phyloP scores from a whole-genome alignment of 768 basidiomycete genomes.

The Rubroboletus satanas region DNA sequence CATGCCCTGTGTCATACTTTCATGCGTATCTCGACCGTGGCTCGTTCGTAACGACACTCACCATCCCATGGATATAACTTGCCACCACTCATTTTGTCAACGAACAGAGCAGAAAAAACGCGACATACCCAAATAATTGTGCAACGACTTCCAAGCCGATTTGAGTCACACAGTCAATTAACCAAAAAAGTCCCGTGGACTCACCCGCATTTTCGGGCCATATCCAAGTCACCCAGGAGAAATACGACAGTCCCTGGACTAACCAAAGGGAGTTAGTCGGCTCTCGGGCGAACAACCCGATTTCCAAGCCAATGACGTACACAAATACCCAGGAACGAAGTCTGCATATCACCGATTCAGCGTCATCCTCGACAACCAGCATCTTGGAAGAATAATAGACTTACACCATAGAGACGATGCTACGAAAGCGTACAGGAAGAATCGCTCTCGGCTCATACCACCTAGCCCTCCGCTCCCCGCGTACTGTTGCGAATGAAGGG shows the following conservation, averaged over 20 bases:
- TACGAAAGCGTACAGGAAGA: slow-evolving; percentile 65
- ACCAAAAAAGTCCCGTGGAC: slow-evolving; percentile 16
- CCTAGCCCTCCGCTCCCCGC: slow-evolving; percentile 58
- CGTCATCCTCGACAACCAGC: background rate
- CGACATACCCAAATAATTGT: slow-evolving; percentile 44
- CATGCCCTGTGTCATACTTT: slow-evolving; percentile 44
- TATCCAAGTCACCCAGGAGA: slow-evolving; percentile 59
- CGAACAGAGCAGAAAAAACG: background rate
- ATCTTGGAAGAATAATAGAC: slow-evolving; percentile 10
- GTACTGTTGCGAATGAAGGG: slow-evolving; percentile 67
- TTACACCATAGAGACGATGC: slow-evolving; percentile 59
- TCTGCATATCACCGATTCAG: slow-evolving; percentile 23
- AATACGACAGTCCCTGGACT: slow-evolving; percentile 51
- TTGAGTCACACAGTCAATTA: slow-evolving; percentile 15
- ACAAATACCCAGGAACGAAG: slow-evolving; percentile 45
- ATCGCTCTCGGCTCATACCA: slow-evolving; percentile 69
- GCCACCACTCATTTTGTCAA: slow-evolving; percentile 1
- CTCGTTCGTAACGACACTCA: slow-evolving; percentile 15
- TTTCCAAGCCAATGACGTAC: slow-evolving; percentile 24
- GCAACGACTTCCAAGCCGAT: slow-evolving; percentile 35
- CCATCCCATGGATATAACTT: slow-evolving; percentile 44
- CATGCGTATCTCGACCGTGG: background rate
- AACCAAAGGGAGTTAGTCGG: slow-evolving; percentile 21
- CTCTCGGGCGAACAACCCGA: background rate
- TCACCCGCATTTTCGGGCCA: slow-evolving; percentile 45